These are phyloP conservation scores for Backusella liffmaniae DNA, from an alignment of 192 early-diverging fungal genomes.

Conservation along the genomic window DNA sequence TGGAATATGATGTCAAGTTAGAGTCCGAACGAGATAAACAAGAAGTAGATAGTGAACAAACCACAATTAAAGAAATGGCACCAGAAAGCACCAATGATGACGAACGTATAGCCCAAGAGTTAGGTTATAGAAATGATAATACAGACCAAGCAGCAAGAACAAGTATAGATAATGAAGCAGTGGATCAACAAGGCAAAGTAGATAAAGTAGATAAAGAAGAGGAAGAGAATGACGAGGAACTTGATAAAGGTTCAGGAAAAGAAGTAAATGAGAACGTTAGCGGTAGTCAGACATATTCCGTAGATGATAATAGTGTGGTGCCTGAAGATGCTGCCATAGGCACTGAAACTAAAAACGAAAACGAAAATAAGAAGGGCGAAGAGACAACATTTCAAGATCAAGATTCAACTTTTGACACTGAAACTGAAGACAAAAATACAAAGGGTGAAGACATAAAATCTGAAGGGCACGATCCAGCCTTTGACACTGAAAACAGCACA, in stretches of 20 bases:
- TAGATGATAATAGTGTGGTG: background rate
- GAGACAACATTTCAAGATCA: background rate
- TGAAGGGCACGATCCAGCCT: background rate
- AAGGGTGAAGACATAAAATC: background rate
- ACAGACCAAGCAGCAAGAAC: background rate
- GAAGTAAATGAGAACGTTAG: background rate
- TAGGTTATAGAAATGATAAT: background rate
- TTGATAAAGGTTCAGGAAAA: background rate
- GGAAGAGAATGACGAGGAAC: background rate
- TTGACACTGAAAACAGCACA: background rate
- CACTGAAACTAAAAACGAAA: background rate
- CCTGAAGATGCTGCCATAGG: background rate
- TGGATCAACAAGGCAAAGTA: background rate
- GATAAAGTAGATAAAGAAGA: background rate
- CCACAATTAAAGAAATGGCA: background rate
- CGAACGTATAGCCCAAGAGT: background rate
- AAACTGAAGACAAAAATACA: background rate
- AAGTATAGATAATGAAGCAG: background rate
- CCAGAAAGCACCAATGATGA: background rate
- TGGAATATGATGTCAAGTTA: background rate
- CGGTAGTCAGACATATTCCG: background rate
- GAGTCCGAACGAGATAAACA: background rate
- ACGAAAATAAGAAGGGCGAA: background rate
- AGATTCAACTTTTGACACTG: background rate
- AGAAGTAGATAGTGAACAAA: background rate